Evolutionary conservation across 257 asterid genomes (phyloP), one percentile per base, ranked within the genome.

Genomic region (Penstemon barbatus): DNA sequence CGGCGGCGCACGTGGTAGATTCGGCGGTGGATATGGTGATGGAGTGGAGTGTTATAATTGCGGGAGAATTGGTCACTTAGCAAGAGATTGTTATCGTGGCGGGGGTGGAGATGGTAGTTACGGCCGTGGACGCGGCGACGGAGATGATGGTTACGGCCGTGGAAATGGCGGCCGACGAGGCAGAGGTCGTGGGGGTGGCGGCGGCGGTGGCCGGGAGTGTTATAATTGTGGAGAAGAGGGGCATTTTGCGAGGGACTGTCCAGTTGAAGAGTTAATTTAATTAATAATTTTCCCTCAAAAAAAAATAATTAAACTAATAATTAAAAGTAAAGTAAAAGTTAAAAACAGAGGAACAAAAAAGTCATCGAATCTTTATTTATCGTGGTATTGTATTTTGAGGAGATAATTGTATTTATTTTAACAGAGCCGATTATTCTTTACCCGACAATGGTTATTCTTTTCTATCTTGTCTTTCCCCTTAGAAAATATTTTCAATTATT

Each of bases 11-110:
- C 70, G 84, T 4, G 66, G 81, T n/a, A 71, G 80, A 1, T 18
- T 71, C 25, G 62, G 79, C 5, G 53, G 77, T 10, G 66, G 77
- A 4, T 68, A 74, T 12, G 79, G 79, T 37, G 80, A 65, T 46
- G 83, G 79, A 44, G 81, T 70, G 48, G 85, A 79, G 80, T 84
- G 89, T 68, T 84, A 74, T 57, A 84, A 77, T 39, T 84, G 89
- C 13, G 85, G 89, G 61, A 59, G 84, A 65, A 65, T 67, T 3
- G 86, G 89, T 13, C 89, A 84, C 59, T 59, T 84, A 76, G 86
- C 86, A 50, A 76, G 89, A 63, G 83, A 78, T 8, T 84, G 89
- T 61, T 78, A 84, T 40, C 71, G 75, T 3, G 77, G 56, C 41
- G 45, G 80, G 5, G 76, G 77, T 6, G 80, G 62, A 42, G 75